Evolutionary conservation across 768 basidiomycete species (phyloP).

Genomic region (Hericium rajendrae): DNA sequence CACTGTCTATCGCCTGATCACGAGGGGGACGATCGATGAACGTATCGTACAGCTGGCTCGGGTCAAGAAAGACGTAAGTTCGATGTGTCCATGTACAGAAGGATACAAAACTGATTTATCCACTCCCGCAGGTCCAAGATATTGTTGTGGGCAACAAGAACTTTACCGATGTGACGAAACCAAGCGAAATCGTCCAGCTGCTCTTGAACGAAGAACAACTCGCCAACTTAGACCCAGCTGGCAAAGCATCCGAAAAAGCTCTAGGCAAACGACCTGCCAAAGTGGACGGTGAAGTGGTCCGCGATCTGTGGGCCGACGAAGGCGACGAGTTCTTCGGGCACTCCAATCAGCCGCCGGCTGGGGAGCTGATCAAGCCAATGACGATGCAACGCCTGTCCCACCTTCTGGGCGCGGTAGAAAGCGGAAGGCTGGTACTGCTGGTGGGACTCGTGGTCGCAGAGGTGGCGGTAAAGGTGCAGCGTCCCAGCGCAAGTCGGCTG

Average conservation of each 20-base stretch:
- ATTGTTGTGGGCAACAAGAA: slow-evolving; percentile 98
- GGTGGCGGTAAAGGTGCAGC: slow-evolving; percentile 13
- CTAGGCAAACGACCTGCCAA: slow-evolving; percentile 26
- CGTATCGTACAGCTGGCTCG: slow-evolving; percentile 93
- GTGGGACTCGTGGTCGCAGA: slow-evolving; percentile 28
- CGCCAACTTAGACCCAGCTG: slow-evolving; percentile 51
- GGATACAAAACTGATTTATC: background rate
- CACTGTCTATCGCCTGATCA: slow-evolving; percentile 91
- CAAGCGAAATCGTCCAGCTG: slow-evolving; percentile 93
- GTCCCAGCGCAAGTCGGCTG: slow-evolving; percentile 14
- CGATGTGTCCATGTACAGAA: no score
- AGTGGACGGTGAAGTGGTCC: slow-evolving; percentile 29
- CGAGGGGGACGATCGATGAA: slow-evolving; percentile 91
- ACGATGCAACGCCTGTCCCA: slow-evolving; percentile 19
- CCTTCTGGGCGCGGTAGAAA: slow-evolving; percentile 24
- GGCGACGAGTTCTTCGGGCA: slow-evolving; percentile 83
- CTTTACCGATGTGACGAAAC: slow-evolving; percentile 86
- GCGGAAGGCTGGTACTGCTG: slow-evolving; percentile 22
- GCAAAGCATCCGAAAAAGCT: slow-evolving; percentile 26
- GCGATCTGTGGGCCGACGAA: slow-evolving; percentile 80
- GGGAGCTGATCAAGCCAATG: slow-evolving; percentile 15
- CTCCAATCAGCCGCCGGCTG: slow-evolving; percentile 21
- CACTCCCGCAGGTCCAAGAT: slow-evolving; percentile 77
- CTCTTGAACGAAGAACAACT: slow-evolving; percentile 92
- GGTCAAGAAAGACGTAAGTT: slow-evolving; percentile 88